Percentiles rank a stretch among this genome's conserved stretches.
These are phyloP conservation scores for Phyllosticta capitalensis DNA, from an alignment of 2,329 filamentous ascomycete genomes.

Conservation along the genomic window DNA sequence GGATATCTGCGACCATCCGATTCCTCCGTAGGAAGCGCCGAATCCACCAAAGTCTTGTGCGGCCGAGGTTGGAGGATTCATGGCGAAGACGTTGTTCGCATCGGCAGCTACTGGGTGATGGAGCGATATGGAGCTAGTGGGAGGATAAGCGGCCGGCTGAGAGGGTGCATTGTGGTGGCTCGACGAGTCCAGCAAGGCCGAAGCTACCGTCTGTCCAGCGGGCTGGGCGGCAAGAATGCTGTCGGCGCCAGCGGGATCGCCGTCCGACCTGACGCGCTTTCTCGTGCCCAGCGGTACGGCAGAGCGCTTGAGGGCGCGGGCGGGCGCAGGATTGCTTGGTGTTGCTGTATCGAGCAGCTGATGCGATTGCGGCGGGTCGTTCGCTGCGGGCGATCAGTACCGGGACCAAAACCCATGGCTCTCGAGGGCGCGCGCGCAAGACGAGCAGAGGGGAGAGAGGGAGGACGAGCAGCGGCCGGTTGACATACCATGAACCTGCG, in stretches of 20 bases:
- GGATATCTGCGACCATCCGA: slow-evolving; percentile 4
- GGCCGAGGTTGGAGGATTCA: slow-evolving; percentile 4
- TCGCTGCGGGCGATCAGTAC: neutral
- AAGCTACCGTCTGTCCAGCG: neutral
- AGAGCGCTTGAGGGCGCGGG: slow-evolving; percentile 8
- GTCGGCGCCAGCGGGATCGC: neutral
- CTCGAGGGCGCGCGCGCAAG: neutral
- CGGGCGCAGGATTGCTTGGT: neutral
- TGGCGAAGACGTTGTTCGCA: slow-evolving; percentile 8
- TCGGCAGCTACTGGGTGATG: slow-evolving; percentile 2
- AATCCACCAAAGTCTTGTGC: slow-evolving; percentile 1
- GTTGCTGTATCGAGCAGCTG: neutral
- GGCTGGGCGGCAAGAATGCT: neutral
- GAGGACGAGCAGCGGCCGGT: slow-evolving; percentile 4
- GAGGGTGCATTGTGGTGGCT: neutral
- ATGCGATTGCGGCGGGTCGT: neutral
- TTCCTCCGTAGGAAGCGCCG: neutral
- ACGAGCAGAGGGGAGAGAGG: neutral
- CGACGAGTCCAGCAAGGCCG: neutral
- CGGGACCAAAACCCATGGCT: neutral
- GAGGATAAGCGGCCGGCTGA: slow-evolving; percentile 1
- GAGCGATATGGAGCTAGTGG: neutral
- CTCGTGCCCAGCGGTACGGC: slow-evolving; percentile 2
- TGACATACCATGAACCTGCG: slow-evolving; percentile 10
- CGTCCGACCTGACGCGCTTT: slow-evolving; percentile 9